phyloP scores from a whole-genome alignment of 2,329 filamentous ascomycete species.

The Pleurostoma richardsiae region DNA sequence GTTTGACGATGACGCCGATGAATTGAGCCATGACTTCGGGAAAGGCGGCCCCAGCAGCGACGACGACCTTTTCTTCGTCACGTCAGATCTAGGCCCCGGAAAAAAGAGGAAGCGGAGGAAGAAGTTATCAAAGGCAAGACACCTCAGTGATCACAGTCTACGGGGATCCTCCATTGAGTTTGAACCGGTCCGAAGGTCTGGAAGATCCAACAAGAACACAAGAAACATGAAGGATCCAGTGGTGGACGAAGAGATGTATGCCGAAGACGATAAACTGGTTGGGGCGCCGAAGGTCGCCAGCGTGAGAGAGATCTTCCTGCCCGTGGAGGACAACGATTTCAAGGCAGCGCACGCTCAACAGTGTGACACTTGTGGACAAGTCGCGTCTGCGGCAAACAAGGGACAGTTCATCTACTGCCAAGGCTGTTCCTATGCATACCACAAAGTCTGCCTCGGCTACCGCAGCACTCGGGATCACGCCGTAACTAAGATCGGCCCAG shows the following conservation, averaged over 20 bases:
- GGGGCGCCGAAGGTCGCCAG: constrained; percentile 51
- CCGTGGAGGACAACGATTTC: constrained; percentile 61
- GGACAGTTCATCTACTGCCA: constrained; percentile 82
- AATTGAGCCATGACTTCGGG: constrained; percentile 1
- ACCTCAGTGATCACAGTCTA: background rate
- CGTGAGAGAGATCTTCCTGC: constrained; percentile 70
- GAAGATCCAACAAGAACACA: constrained; percentile 36
- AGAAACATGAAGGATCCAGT: constrained; percentile 45
- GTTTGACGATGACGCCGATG: constrained; percentile 6
- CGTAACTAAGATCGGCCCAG: constrained; percentile 75
- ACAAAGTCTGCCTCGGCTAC: constrained; percentile 75
- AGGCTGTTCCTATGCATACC: constrained; percentile 80
- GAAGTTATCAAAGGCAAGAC: constrained; percentile 1
- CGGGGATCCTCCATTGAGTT: constrained; percentile 39
- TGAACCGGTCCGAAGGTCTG: constrained; percentile 44
- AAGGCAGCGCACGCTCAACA: constrained; percentile 59
- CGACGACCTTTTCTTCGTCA: constrained; percentile 10
- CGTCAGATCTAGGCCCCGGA: constrained; percentile 19
- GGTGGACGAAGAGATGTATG: constrained; percentile 53
- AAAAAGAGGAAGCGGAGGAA: constrained; percentile 12
- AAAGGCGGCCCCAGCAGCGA: background rate
- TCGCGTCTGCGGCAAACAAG: constrained; percentile 48
- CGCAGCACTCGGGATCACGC: constrained; percentile 76
- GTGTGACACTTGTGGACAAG: constrained; percentile 68
- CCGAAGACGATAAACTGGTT: constrained; percentile 37